These are phyloP conservation scores for Jaenimonas drosophilae DNA, from an alignment of 208 protist species.

Conservation along the genomic window DNA sequence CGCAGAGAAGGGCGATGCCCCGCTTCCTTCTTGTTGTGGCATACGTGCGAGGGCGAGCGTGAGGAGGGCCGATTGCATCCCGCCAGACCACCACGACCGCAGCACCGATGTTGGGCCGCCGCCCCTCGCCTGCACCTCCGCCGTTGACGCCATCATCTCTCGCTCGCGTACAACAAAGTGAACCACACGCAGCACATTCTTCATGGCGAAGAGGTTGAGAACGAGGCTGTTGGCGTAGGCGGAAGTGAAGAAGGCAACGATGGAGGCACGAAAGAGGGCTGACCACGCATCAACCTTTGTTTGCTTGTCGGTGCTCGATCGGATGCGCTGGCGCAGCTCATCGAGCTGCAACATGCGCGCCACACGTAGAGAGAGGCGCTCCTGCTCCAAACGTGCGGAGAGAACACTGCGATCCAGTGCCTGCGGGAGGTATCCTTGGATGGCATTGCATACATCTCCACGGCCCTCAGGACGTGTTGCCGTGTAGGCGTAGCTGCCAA, in stretches of 20 bases:
- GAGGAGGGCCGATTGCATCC: neutral
- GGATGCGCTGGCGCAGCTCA: conserved; percentile 37
- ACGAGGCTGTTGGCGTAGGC: conserved; percentile 62
- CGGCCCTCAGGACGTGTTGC: conserved; percentile 11
- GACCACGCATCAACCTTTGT: conserved; percentile 29
- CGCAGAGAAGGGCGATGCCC: too few species aligned
- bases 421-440: conserved; percentile 53
- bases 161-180: conserved; percentile 50
- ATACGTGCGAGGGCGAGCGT: too few species aligned
- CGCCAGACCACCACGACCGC: conserved; percentile 51
- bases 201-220: conserved; percentile 44
- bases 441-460: conserved; percentile 39
- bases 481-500: neutral
- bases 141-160: conserved; percentile 5
- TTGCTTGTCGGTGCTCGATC: conserved; percentile 20
- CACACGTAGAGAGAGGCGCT: conserved; percentile 30
- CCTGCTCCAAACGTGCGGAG: conserved; percentile 36
- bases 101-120: conserved; percentile 5
- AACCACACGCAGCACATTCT: conserved; percentile 61
- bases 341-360: conserved; percentile 22
- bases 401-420: conserved; percentile 70
- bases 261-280: conserved; percentile 28
- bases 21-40: too few species aligned
- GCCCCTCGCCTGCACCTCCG: neutral
- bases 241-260: conserved; percentile 39